Evolutionary conservation across 352 stramenopile genomes (phyloP).

Genomic region (Phytophthora tentaculata): DNA sequence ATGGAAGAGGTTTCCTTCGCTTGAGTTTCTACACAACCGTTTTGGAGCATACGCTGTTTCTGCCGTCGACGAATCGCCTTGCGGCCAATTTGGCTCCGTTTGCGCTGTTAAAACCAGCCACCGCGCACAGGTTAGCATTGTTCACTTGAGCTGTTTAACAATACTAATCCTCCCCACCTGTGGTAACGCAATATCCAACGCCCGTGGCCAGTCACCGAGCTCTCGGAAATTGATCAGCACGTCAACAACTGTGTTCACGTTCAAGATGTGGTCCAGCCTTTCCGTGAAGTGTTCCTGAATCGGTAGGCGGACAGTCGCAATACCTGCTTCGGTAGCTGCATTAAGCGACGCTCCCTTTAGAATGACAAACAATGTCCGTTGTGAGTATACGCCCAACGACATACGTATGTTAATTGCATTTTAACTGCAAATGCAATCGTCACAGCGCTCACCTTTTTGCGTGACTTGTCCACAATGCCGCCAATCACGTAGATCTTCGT

Average conservation of each 20-base stretch:
- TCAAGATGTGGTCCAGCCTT: slow-evolving; percentile 79
- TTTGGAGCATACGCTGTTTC: slow-evolving; percentile 24
- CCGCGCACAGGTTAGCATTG: neutral
- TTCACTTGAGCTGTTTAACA: neutral
- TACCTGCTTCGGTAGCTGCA: slow-evolving; percentile 50
- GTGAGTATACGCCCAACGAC: neutral
- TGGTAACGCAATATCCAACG: slow-evolving; percentile 56
- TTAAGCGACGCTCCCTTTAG: slow-evolving; percentile 59
- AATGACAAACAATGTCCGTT: slow-evolving; percentile 1
- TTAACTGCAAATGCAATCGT: neutral
- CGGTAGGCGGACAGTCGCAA: slow-evolving; percentile 66
- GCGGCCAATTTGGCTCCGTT: slow-evolving; percentile 46
- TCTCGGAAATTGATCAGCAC: slow-evolving; percentile 66
- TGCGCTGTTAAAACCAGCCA: slow-evolving; percentile 38
- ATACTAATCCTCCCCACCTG: slow-evolving; percentile 39
- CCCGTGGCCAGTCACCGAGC: slow-evolving; percentile 54
- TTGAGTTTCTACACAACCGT: neutral
- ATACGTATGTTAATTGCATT: too few relatives aligned
- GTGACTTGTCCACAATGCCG: slow-evolving; percentile 82
- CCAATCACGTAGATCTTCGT: slow-evolving; percentile 84
- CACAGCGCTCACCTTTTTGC: slow-evolving; percentile 54
- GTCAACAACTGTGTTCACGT: slow-evolving; percentile 81
- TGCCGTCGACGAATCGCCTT: slow-evolving; percentile 41
- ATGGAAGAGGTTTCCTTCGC: neutral
- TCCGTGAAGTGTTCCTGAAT: slow-evolving; percentile 78